Percentiles rank a stretch among this genome's conserved stretches.
phyloP scores from a whole-genome alignment of 148 eudicot genomes.

The Amaranthus hypochondriacus region DNA sequence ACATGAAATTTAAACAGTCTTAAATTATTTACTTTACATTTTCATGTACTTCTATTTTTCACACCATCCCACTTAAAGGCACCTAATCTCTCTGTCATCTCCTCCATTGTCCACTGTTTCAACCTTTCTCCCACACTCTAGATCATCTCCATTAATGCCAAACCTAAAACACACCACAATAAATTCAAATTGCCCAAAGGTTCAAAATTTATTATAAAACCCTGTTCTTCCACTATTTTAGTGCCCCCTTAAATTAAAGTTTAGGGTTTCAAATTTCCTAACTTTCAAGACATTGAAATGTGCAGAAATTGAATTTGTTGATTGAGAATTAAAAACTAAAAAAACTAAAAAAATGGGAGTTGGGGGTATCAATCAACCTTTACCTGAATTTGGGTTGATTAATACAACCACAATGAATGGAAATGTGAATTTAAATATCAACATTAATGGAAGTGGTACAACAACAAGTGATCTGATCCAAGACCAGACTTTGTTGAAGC shows the following conservation, averaged over 20 bases:
- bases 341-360: neutral
- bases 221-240: slow-evolving; percentile 10
- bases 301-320: neutral
- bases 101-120: slow-evolving; percentile 2
- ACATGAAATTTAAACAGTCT: too few species aligned
- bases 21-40: too few species aligned
- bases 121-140: slow-evolving; percentile 1
- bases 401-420: slow-evolving; percentile 19
- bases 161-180: neutral
- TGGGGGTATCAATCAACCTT: slow-evolving; percentile 1
- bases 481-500: slow-evolving; percentile 22
- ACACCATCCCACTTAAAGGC: neutral
- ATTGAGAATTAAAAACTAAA: slow-evolving; percentile 1
- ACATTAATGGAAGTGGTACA: slow-evolving; percentile 14
- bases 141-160: slow-evolving; percentile 26
- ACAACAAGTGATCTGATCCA: slow-evolving; percentile 6
- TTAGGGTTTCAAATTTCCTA: slow-evolving; percentile 15
- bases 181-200: neutral
- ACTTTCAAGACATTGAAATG: neutral
- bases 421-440: slow-evolving; percentile 12
- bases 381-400: slow-evolving; percentile 7
- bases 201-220: too few species aligned
- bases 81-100: neutral
- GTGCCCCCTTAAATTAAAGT: slow-evolving; percentile 15
- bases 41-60: neutral